A percentile compares a stretch with the other conserved stretches of the same genome.
Evolutionary conservation across 2,329 filamentous ascomycete species (phyloP).

Genomic region (Penicillium sclerotigenum): DNA sequence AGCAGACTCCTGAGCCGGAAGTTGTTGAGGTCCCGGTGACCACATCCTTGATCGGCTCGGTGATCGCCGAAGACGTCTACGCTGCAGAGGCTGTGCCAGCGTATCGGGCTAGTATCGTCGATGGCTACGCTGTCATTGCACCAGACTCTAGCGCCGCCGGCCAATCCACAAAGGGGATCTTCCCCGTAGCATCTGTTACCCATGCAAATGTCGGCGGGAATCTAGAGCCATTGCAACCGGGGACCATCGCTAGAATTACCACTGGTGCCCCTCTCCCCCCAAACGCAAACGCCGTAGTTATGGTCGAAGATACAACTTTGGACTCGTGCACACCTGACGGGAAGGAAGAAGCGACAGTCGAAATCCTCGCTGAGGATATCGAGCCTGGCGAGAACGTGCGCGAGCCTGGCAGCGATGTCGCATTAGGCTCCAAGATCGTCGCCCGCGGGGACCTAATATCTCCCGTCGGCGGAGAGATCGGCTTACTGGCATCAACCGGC

Average conservation of each 20-base stretch:
- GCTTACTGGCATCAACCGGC: conserved; percentile 81
- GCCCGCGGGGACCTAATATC: conserved; percentile 78
- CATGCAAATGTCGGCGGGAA: conserved; percentile 74
- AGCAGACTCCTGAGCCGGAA: conserved; percentile 65
- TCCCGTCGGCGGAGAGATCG: conserved; percentile 83
- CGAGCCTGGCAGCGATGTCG: conserved; percentile 85
- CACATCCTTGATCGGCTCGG: conserved; percentile 65
- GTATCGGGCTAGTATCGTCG: conserved; percentile 92
- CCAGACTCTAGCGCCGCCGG: conserved; percentile 50
- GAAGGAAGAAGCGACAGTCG: conserved; percentile 79
- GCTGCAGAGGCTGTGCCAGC: conserved; percentile 84
- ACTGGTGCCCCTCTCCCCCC: conserved; percentile 88
- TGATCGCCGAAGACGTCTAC: conserved; percentile 78
- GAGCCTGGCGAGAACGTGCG: conserved; percentile 81
- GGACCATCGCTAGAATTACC: conserved; percentile 84
- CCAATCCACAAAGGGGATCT: conserved; percentile 67
- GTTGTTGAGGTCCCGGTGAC: conserved; percentile 60
- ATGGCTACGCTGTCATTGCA: conserved; percentile 83
- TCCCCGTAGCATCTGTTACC: conserved; percentile 81
- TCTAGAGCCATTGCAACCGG: conserved; percentile 60
- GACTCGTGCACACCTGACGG: conserved; percentile 73
- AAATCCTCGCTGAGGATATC: conserved; percentile 76
- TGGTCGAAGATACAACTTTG: conserved; percentile 91
- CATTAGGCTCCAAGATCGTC: conserved; percentile 66
- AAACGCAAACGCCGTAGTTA: conserved; percentile 86